A percentile compares a stretch with the other conserved stretches of the same genome.
Evolutionary conservation across 257 asterid genomes (phyloP).

Genomic region (Solanum pennellii): DNA sequence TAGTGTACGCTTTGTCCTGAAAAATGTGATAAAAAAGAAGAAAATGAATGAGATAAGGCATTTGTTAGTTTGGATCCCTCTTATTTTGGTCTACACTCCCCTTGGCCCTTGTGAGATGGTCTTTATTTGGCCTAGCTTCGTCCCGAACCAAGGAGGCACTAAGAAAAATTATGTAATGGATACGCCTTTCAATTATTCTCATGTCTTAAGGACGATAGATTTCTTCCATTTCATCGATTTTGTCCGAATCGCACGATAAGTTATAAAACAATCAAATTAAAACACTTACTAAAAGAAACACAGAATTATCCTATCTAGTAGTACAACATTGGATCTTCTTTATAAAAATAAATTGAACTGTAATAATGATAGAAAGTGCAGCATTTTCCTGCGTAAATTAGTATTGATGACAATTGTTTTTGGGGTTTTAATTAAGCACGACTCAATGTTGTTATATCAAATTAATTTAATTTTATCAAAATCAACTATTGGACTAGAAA

Average conservation of each 20-base stretch:
- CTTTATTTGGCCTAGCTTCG: background rate
- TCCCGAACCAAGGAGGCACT: background rate
- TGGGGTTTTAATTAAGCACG: background rate
- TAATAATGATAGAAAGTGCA: background rate
- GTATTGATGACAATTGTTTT: background rate
- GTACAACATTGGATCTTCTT: background rate
- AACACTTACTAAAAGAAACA: too few species aligned
- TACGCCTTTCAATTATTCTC: background rate
- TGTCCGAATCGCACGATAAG: too few species aligned
- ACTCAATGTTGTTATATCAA: background rate
- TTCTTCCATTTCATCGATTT: too few species aligned
- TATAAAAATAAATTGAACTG: background rate
- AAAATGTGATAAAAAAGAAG: background rate
- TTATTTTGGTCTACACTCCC: background rate
- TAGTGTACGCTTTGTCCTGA: background rate
- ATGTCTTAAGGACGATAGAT: background rate
- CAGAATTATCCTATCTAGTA: background rate
- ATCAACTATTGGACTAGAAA: background rate
- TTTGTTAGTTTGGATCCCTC: background rate
- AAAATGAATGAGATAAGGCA: background rate
- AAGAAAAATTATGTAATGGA: background rate
- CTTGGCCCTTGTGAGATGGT: background rate
- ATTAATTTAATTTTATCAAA: background rate
- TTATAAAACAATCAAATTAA: too few species aligned
- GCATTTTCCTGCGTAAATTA: too few species aligned